These are phyloP conservation scores for Botrytis fabae DNA, from an alignment of 2,329 filamentous ascomycete species.

Conservation along the genomic window DNA sequence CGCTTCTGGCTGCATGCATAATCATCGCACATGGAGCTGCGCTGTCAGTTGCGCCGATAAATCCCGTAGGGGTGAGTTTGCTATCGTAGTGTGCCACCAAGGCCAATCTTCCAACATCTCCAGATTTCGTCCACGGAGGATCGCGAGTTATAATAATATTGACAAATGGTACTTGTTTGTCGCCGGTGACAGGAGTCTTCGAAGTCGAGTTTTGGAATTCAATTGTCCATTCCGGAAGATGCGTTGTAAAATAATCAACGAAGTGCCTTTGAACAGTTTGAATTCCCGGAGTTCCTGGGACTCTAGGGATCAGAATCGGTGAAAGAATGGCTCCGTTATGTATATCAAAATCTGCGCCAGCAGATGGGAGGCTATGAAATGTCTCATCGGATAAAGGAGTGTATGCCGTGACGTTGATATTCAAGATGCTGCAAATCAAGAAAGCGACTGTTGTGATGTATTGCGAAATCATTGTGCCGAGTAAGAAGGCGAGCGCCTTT, in stretches of 20 bases:
- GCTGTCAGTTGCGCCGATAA: slow-evolving; percentile 91
- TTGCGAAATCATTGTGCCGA: slow-evolving; percentile 29
- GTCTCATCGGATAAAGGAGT: slow-evolving; percentile 69
- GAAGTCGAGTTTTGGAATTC: slow-evolving; percentile 88
- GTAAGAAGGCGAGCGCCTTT: slow-evolving; percentile 30
- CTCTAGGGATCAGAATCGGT: slow-evolving; percentile 83
- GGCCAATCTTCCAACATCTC: slow-evolving; percentile 78
- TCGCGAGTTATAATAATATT: slow-evolving; percentile 87
- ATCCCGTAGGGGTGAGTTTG: slow-evolving; percentile 75
- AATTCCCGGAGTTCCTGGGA: slow-evolving; percentile 81
- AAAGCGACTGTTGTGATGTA: slow-evolving; percentile 28
- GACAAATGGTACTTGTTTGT: slow-evolving; percentile 73
- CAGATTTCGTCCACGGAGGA: slow-evolving; percentile 74
- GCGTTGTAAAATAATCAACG: slow-evolving; percentile 71
- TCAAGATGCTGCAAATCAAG: slow-evolving; percentile 27
- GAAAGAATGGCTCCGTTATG: slow-evolving; percentile 72
- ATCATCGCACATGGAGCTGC: slow-evolving; percentile 94
- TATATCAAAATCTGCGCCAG: slow-evolving; percentile 76
- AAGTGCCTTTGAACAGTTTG: slow-evolving; percentile 76
- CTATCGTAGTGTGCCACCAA: slow-evolving; percentile 95
- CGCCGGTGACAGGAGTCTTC: slow-evolving; percentile 73
- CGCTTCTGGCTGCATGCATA: slow-evolving; percentile 77
- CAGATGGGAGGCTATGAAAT: slow-evolving; percentile 69
- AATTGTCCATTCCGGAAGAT: slow-evolving; percentile 77
- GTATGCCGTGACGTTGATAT: slow-evolving; percentile 32